These are phyloP conservation scores for Coleophoma crateriformis DNA, from an alignment of 2,329 filamentous ascomycete genomes.

Conservation along the genomic window DNA sequence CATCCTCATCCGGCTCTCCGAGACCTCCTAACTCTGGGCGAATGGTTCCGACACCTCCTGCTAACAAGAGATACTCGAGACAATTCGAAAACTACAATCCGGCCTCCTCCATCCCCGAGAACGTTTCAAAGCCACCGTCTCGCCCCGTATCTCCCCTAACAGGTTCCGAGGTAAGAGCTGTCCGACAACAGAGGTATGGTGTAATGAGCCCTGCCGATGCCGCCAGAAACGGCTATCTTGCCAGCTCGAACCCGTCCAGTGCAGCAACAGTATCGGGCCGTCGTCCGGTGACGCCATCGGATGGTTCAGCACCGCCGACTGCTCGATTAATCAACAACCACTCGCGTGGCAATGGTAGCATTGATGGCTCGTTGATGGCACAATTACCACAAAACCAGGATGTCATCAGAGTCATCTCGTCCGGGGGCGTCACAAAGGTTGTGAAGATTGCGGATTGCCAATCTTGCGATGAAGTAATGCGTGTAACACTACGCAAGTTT, in stretches of 20 bases:
- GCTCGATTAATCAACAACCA: constrained; percentile 62
- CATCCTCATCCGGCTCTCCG: constrained; percentile 60
- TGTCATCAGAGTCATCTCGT: constrained; percentile 89
- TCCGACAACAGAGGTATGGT: constrained; percentile 46
- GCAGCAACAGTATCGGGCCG: constrained; percentile 47
- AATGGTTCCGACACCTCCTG: constrained; percentile 36
- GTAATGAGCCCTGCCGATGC: constrained; percentile 51
- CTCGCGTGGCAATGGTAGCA: constrained; percentile 73
- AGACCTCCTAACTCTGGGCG: constrained; percentile 51
- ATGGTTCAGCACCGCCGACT: constrained; percentile 46
- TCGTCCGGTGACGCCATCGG: constrained; percentile 56
- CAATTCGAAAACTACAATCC: constrained; percentile 42
- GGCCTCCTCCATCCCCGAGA: constrained; percentile 22
- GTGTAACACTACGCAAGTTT: constrained; percentile 83
- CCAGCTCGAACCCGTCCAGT: constrained; percentile 39
- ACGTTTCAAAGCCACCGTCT: constrained; percentile 51
- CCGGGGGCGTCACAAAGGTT: constrained; percentile 85
- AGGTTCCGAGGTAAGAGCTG: constrained; percentile 18
- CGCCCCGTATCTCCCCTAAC: constrained; percentile 63
- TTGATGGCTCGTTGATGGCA: constrained; percentile 82
- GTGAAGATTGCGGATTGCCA: constrained; percentile 90
- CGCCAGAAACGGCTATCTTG: constrained; percentile 47
- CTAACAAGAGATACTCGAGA: constrained; percentile 60
- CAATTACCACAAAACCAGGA: constrained; percentile 80
- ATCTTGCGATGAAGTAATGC: constrained; percentile 87